phyloP scores from a whole-genome alignment of 2,329 filamentous ascomycete genomes.

The Fusarium domesticum region DNA sequence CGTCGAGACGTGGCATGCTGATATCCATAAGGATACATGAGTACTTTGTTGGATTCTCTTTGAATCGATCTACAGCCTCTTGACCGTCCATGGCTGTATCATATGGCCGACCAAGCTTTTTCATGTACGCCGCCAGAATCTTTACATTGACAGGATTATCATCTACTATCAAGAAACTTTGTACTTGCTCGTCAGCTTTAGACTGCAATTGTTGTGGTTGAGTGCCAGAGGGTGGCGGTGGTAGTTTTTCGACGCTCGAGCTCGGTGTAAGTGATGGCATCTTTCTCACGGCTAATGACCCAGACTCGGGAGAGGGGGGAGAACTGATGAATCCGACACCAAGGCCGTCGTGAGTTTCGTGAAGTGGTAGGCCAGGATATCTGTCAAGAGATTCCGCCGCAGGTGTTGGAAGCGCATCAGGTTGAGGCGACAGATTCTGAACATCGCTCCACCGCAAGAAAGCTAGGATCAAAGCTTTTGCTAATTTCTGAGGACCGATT shows the following conservation, averaged over 20 bases:
- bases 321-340: background rate
- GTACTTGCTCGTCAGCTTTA: background rate
- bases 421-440: slow-evolving; percentile 9
- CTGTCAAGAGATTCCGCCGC: background rate
- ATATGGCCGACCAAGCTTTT: slow-evolving; percentile 31
- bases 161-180: slow-evolving; percentile 20
- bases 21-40: slow-evolving; percentile 46
- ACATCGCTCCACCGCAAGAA: slow-evolving; percentile 29
- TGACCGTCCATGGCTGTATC: slow-evolving; percentile 34
- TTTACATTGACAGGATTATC: slow-evolving; percentile 24
- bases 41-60: slow-evolving; percentile 21
- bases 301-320: background rate
- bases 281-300: background rate
- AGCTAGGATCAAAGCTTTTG: slow-evolving; percentile 31
- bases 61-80: slow-evolving; percentile 34
- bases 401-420: background rate
- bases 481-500: slow-evolving; percentile 39
- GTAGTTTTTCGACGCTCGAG: background rate
- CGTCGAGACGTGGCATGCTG: slow-evolving; percentile 57
- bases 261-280: background rate
- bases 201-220: background rate
- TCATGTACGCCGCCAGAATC: slow-evolving; percentile 31
- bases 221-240: background rate
- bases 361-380: background rate
- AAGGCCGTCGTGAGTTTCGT: background rate